A percentile compares a stretch with the other conserved stretches of the same genome.
phyloP scores from a whole-genome alignment of 345 rosid genomes.

The Capsella bursapastoris region DNA sequence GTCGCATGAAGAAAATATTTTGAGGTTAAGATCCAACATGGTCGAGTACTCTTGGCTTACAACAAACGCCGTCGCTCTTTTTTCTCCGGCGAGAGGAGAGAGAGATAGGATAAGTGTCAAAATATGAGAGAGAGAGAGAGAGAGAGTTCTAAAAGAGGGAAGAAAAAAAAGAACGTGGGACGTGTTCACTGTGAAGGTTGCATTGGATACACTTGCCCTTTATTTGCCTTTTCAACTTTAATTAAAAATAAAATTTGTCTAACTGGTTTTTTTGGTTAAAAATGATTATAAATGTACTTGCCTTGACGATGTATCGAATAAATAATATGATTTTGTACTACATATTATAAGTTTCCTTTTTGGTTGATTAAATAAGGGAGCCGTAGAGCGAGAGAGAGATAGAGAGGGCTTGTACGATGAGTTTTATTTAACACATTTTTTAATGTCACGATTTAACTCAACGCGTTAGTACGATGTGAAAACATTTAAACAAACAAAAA shows the following conservation, averaged over 20 bases:
- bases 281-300: slow-evolving; percentile 38
- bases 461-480: background rate
- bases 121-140: slow-evolving; percentile 18
- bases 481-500: background rate
- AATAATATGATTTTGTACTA: background rate
- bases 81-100: slow-evolving; percentile 21
- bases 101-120: slow-evolving; percentile 38
- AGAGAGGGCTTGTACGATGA: slow-evolving; percentile 31
- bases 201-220: slow-evolving; percentile 53
- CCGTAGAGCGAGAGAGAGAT: background rate
- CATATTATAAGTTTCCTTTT: slow-evolving; percentile 3
- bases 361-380: slow-evolving; percentile 29
- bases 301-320: slow-evolving; percentile 43
- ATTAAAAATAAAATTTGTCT: no score
- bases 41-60: background rate
- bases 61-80: slow-evolving; percentile 13
- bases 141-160: slow-evolving; percentile 42
- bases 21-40: slow-evolving; percentile 46
- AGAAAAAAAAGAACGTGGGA: slow-evolving; percentile 46
- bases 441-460: slow-evolving; percentile 6
- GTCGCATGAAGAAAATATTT: slow-evolving; percentile 32
- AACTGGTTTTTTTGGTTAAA: no score
- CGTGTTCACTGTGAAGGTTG: slow-evolving; percentile 50
- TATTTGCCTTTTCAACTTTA: slow-evolving; percentile 31
- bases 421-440: slow-evolving; percentile 14